Evolutionary conservation across 345 rosid species (phyloP), one percentile per base, ranked within the genome.

Genomic region (Lepidium didymum): DNA sequence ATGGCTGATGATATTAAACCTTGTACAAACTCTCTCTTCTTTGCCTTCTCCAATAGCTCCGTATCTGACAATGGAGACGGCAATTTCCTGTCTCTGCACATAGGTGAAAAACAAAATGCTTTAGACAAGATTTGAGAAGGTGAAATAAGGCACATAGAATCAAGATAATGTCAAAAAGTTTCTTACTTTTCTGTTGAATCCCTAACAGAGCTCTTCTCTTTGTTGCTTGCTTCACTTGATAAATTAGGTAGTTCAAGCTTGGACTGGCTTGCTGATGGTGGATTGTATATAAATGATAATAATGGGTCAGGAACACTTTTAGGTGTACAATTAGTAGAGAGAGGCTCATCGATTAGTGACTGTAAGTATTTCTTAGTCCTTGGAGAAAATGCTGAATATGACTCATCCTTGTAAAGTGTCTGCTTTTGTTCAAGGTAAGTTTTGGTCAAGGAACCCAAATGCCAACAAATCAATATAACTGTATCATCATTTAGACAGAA

Each of bases 391-490:
- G 74, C 43, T 65, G 84, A 78, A 76, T 73, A 58, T 16, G 79
- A 75, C 37, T 80, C 81, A 12, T 73, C 77, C 80, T 83, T 86
- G 75, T 69, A 61, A 47, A 73, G 73, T 63, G 79, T 87, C 70
- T 85, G 74, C 59, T 73, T 83, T 57, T 83, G 88, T 69, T 82
- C 82, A 69, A 81, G 73, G 96, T 91, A 83, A 81, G 60, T 55
- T 52, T 37, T 51, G 50, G 85, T 90, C 81, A 90, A 88, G 97
- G 92, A 74, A 82, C 51, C 15, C 69, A 63, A 62, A 43, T 36
- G 15, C 10, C 7, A 7, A 57, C 16, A 15, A 41, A 29, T 63
- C 50, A 45, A 43, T 55, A 68, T 23, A 50, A 69, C 44, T 13
- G 50, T 52, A 76, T 51, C 50, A 60, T 49, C 65, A 60, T 10